Percentiles rank a stretch among this genome's conserved stretches.
phyloP scores from a whole-genome alignment of 306 rosid genomes.

The Cucumis melo region DNA sequence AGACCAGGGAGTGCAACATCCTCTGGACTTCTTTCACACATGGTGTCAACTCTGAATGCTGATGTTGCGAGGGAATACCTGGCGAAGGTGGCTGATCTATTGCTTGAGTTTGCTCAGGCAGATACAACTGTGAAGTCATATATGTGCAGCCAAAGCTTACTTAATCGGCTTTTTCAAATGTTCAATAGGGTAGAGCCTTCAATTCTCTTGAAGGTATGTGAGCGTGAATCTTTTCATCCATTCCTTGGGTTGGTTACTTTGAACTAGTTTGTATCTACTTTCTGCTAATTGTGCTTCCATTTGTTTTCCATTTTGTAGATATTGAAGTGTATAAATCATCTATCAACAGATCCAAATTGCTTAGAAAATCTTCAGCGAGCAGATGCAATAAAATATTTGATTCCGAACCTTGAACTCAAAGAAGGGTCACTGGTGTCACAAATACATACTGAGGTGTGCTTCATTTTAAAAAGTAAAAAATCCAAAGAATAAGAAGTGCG shows the following conservation, averaged over 20 bases:
- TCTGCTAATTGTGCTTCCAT: background rate
- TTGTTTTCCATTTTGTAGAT: conserved; percentile 37
- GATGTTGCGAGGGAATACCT: conserved; percentile 94
- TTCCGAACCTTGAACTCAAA: conserved; percentile 93
- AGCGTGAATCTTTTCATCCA: background rate
- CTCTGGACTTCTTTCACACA: conserved; percentile 91
- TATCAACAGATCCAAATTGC: conserved; percentile 99
- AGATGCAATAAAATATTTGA: conserved; percentile 91
- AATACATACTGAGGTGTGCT: conserved; percentile 75
- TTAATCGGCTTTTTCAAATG: conserved; percentile 98
- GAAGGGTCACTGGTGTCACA: conserved; percentile 92
- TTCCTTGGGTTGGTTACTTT: background rate
- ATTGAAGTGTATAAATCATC: conserved; percentile 78
- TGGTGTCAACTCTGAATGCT: conserved; percentile 82
- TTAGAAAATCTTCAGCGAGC: conserved; percentile 98
- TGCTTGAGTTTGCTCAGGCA: conserved; percentile 94
- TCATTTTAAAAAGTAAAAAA: background rate
- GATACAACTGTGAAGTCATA: conserved; percentile 83
- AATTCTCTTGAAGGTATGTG: conserved; percentile 75
- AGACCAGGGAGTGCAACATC: conserved; percentile 98
- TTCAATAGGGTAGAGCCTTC: conserved; percentile 96
- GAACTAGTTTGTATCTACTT: background rate
- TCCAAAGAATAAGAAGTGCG: background rate
- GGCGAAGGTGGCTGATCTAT: conserved; percentile 96
- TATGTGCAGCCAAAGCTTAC: conserved; percentile 98